Base-by-base conservation (phyloP, 768 basidiomycete species). In the Rhodocollybia butyracea region DNA sequence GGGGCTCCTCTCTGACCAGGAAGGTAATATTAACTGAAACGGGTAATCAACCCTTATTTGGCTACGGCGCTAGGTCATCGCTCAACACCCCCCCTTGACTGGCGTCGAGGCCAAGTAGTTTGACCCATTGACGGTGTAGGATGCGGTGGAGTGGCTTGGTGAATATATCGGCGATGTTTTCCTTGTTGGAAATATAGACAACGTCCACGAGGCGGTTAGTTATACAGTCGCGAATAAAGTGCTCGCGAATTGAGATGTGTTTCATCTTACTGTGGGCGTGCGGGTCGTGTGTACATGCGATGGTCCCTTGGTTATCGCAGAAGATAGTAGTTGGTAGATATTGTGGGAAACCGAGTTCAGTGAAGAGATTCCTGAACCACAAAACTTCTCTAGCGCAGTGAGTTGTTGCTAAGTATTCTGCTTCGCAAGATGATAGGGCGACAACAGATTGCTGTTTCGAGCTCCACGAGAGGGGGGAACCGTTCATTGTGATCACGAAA, bases 241-340 rank as follows among this genome's bases (percentile, higher is more conserved):
- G 34, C 17, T 36, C 34, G 8, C 34, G 34, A 36, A 36, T 36
- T 8, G 34, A 36, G 51, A 74, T 68, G 47, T 69, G 64, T 0
- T 61, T 59, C 7, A 72, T 61, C 29, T 71, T 66, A 45, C 75
- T 72, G 57, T 76, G 75, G 21, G 15, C n/a, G 42, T 43, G n/a
- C 10, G 42, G 42, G 19, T 43, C 22, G 10, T 24, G 42, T 8
- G 42, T 24, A 21, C 15, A n/a, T 43, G 42, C 42, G 22, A 43
- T 43, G 11, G 42, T 24, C 11, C n/a, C 15, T 43, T 43, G 42
- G 42, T 43, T 43, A 24, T 43, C 42, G 22, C 15, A n/a, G 42
- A n/a, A 24, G 42, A 43, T n/a, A 11, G 42, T 43, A 21, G 42
- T n/a, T 10, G 42, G 42, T 43, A 19, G 10, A 8, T n/a, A 8